These are phyloP conservation scores for Fusarium sp. DNA, from an alignment of 2,329 filamentous ascomycete species.

Conservation along the genomic window DNA sequence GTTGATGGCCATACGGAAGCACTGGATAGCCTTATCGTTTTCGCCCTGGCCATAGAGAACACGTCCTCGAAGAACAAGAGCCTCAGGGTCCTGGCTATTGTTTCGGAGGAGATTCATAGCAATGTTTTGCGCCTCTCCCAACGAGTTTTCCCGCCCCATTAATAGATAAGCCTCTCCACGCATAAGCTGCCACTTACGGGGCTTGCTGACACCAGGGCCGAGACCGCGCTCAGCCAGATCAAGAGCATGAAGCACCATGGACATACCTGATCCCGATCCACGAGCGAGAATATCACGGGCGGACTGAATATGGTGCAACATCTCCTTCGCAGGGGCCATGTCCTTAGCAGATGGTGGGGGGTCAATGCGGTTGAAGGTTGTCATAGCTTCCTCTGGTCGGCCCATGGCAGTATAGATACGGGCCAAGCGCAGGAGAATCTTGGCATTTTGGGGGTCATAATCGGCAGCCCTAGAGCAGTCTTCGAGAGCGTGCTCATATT, in stretches of 20 bases:
- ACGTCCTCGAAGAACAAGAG: constrained; percentile 87
- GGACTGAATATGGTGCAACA: constrained; percentile 83
- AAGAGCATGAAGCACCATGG: constrained; percentile 91
- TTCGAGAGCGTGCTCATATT: constrained; percentile 83
- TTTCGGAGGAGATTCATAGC: constrained; percentile 87
- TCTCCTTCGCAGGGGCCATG: constrained; percentile 82
- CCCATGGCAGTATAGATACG: constrained; percentile 91
- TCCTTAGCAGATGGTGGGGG: constrained; percentile 88
- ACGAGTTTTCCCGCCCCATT: constrained; percentile 89
- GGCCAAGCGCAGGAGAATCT: constrained; percentile 88
- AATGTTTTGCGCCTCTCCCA: constrained; percentile 92
- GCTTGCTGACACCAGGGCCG: constrained; percentile 79
- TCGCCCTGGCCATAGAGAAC: constrained; percentile 92
- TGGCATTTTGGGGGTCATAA: constrained; percentile 86
- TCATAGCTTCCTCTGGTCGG: constrained; percentile 86
- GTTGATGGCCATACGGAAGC: constrained; percentile 88
- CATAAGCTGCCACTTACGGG: constrained; percentile 94
- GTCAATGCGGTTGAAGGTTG: constrained; percentile 83
- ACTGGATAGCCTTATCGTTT: constrained; percentile 92
- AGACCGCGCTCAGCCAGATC: constrained; percentile 89
- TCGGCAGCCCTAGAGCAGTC: constrained; percentile 87
- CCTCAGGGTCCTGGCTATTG: constrained; percentile 94
- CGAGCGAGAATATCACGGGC: constrained; percentile 81
- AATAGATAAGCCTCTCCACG: constrained; percentile 91
- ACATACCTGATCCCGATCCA: constrained; percentile 82